Evolutionary conservation across 225 moss, liverwort and hornwort species (phyloP).

Genomic region (Takakia lepidozioides): DNA sequence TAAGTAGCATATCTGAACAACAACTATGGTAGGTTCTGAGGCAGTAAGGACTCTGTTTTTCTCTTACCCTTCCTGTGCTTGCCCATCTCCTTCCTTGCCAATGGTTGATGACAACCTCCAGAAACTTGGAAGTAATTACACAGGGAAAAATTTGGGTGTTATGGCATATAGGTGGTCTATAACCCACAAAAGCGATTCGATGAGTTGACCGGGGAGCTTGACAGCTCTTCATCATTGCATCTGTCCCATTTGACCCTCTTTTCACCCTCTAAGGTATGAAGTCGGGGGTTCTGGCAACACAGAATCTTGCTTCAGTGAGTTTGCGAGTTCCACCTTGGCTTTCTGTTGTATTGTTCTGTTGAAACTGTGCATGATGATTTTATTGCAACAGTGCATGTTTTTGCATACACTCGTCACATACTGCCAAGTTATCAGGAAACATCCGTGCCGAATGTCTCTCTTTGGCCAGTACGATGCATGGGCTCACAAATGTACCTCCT

Average conservation of each 20-base stretch:
- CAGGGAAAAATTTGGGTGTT: background rate
- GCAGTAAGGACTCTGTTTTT: too few species aligned
- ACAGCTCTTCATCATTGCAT: conserved; percentile 17
- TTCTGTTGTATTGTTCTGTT: conserved; percentile 2
- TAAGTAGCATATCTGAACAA: too few species aligned
- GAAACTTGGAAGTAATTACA: background rate
- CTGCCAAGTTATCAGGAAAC: background rate
- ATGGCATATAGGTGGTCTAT: conserved; percentile 21
- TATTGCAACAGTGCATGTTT: background rate
- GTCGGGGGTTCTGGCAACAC: too few species aligned
- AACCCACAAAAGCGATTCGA: conserved; percentile 32
- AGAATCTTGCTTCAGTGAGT: background rate
- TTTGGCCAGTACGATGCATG: too few species aligned
- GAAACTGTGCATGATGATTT: background rate
- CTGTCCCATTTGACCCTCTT: conserved; percentile 59
- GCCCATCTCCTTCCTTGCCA: background rate
- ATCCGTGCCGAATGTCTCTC: too few species aligned
- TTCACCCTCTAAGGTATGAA: conserved; percentile 87
- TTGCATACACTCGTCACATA: background rate
- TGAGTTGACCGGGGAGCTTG: conserved; percentile 20
- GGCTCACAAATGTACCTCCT: too few species aligned
- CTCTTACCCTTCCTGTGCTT: background rate
- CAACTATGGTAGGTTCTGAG: too few species aligned
- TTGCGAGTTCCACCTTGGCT: background rate
- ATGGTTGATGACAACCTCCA: background rate